Evolutionary conservation across 2,329 filamentous ascomycete genomes (phyloP).

Genomic region (Zymoseptoria tritici): DNA sequence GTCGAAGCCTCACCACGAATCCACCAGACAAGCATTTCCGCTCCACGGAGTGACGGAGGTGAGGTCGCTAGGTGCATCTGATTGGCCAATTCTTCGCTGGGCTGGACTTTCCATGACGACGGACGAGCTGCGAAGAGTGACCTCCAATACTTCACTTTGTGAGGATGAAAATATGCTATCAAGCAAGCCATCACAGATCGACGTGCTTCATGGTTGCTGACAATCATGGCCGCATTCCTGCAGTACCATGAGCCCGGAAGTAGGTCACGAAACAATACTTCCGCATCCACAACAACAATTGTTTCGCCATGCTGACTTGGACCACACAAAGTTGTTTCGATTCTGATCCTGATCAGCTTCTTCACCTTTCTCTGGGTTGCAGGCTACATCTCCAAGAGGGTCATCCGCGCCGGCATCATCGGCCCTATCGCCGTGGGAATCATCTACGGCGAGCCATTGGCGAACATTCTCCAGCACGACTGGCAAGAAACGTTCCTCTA

Average conservation of each 20-base stretch:
- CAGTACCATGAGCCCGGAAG: slow-evolving; percentile 9
- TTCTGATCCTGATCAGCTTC: slow-evolving; percentile 10
- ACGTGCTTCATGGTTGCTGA: too few species aligned
- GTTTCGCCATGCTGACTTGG: neutral
- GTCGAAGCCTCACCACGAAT: too few species aligned
- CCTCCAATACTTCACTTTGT: too few species aligned
- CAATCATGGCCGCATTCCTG: neutral
- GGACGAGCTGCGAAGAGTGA: too few species aligned
- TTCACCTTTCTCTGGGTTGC: slow-evolving; percentile 11
- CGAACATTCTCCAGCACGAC: slow-evolving; percentile 35
- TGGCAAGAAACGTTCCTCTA: slow-evolving; percentile 43
- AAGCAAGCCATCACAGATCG: too few species aligned
- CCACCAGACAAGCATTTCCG: too few species aligned
- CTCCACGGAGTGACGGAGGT: too few species aligned
- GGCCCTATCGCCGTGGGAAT: slow-evolving; percentile 43
- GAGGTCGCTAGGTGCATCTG: too few species aligned
- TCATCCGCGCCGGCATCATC: slow-evolving; percentile 40
- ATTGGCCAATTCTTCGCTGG: too few species aligned
- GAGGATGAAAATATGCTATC: too few species aligned
- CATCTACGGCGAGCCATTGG: slow-evolving; percentile 40
- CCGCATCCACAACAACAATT: neutral
- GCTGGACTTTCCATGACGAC: too few species aligned
- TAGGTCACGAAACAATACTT: neutral
- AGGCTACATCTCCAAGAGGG: slow-evolving; percentile 6
- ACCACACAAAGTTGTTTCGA: slow-evolving; percentile 1